These are phyloP conservation scores for Sarocladium oryzae DNA, from an alignment of 2,329 filamentous ascomycete species.

Conservation along the genomic window DNA sequence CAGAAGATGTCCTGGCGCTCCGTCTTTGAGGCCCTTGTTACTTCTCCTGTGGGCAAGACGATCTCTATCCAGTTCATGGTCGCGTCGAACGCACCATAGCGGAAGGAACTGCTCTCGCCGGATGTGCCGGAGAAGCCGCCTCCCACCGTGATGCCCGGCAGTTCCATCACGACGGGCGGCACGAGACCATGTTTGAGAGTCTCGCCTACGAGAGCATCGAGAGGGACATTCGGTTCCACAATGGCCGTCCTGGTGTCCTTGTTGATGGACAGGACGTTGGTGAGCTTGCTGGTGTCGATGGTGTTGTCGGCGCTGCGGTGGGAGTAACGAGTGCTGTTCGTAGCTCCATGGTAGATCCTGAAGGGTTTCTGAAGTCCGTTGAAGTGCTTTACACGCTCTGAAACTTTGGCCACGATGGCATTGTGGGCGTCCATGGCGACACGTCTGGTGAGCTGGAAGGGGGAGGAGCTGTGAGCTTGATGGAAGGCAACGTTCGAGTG, in stretches of 20 bases:
- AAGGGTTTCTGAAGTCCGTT: constrained; percentile 46
- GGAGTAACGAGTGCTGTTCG: constrained; percentile 64
- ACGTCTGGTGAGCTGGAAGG: neutral
- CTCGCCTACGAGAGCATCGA: constrained; percentile 56
- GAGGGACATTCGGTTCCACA: constrained; percentile 65
- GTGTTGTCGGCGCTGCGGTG: constrained; percentile 44
- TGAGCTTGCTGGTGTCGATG: constrained; percentile 61
- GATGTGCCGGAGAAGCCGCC: constrained; percentile 62
- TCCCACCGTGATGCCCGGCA: constrained; percentile 65
- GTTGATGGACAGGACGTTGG: constrained; percentile 57
- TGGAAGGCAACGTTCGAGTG: neutral
- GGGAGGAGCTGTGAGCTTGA: neutral
- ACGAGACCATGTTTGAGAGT: constrained; percentile 50
- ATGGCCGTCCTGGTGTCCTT: constrained; percentile 44
- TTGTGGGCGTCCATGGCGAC: constrained; percentile 38
- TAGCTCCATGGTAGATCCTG: constrained; percentile 71
- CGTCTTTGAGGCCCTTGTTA: constrained; percentile 46
- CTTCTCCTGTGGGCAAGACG: constrained; percentile 53
- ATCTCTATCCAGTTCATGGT: constrained; percentile 59
- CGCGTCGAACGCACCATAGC: constrained; percentile 58
- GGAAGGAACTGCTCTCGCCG: constrained; percentile 63
- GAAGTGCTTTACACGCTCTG: constrained; percentile 37
- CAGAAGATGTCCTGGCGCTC: constrained; percentile 55
- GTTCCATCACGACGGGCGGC: constrained; percentile 64
- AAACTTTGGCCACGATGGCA: constrained; percentile 34